Conservation (phyloP, 164 flowering plant species). For the Tetrastigma voinierianum region DNA sequence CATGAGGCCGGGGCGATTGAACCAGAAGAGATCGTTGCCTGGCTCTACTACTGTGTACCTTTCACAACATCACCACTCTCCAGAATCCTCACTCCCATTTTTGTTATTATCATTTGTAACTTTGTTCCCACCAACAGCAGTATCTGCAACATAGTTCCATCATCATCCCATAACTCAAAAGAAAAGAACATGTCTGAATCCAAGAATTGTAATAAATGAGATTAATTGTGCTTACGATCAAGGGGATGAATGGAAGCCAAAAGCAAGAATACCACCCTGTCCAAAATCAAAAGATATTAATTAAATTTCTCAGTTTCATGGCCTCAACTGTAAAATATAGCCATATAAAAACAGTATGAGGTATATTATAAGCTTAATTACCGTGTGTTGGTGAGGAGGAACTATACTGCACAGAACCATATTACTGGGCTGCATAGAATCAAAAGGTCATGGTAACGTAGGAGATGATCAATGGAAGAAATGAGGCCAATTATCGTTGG, state of each 20-base stretch:
- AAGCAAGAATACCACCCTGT: slow-evolving; percentile 50
- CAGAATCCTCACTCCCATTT: slow-evolving; percentile 48
- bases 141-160: slow-evolving; percentile 28
- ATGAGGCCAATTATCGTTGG: no score
- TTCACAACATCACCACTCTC: slow-evolving; percentile 56
- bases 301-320: neutral
- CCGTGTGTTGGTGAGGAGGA: slow-evolving; percentile 49
- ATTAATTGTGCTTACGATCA: slow-evolving; percentile 42
- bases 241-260: slow-evolving; percentile 59
- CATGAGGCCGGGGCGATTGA: slow-evolving; percentile 42
- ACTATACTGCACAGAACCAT: slow-evolving; percentile 46
- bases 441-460: neutral
- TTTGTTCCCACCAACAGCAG: slow-evolving; percentile 55
- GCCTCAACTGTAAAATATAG: neutral
- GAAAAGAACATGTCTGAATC: neutral
- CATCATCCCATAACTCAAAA: neutral
- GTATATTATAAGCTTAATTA: slow-evolving; percentile 20
- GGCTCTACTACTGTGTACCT: slow-evolving; percentile 58
- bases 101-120: slow-evolving; percentile 55
- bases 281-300: neutral
- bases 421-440: slow-evolving; percentile 41
- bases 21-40: slow-evolving; percentile 64
- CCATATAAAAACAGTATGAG: no score
- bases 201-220: neutral
- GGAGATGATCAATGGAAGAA: no score